Evolutionary conservation across 1,284 basidiomycete species (phyloP), one percentile per base, ranked within the genome.

Genomic region (Erythrobasidium hasegawianum): DNA sequence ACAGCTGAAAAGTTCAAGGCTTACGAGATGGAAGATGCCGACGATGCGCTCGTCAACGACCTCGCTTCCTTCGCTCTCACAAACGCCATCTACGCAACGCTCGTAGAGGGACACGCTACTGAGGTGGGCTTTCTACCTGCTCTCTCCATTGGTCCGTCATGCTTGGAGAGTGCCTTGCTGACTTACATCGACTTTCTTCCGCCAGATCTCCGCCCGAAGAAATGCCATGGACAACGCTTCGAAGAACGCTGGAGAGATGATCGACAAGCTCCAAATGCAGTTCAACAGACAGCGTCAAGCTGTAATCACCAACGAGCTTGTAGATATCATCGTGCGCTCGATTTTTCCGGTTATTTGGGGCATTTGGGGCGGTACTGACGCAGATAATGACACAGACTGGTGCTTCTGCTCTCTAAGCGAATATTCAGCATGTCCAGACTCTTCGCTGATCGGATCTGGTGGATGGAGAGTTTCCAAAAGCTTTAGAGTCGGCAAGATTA

Each of bases 151-250:
- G n/a, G n/a, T n/a, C n/a, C n/a, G n/a, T n/a, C n/a, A n/a, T n/a
- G n/a, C n/a, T n/a, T n/a, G n/a, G n/a, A n/a, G n/a, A 9, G 29
- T 56, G 24, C 18, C 13, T 11, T 24, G 13, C 47, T 24, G 33
- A 33, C 33, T 33, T 33, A 33, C 11, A 4, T 11, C 33, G 33
- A 5, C 33, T 33, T 33, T n/a, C n/a, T n/a, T n/a, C n/a, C 5
- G 33, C 33, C 67, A 72, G 71, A 72, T 72, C 54, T 72, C 70
- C 29, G 68, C 76, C 68, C 84, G 92, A 80, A 89, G 95, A 74
- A 97, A 96, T 75, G 95, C 96, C 77, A 99, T 99, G 95, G 95
- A 98, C 86, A 98, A 95, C 77, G 96, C 95, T 59, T 95, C 94
- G 72, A 98, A 83, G 87, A 98, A 98, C 80, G 96, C 95, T 67